Percentiles rank a stretch among this genome's conserved stretches.
These are phyloP conservation scores for Gamarada debralockiae DNA, from an alignment of 495 filamentous ascomycete species.

Conservation along the genomic window DNA sequence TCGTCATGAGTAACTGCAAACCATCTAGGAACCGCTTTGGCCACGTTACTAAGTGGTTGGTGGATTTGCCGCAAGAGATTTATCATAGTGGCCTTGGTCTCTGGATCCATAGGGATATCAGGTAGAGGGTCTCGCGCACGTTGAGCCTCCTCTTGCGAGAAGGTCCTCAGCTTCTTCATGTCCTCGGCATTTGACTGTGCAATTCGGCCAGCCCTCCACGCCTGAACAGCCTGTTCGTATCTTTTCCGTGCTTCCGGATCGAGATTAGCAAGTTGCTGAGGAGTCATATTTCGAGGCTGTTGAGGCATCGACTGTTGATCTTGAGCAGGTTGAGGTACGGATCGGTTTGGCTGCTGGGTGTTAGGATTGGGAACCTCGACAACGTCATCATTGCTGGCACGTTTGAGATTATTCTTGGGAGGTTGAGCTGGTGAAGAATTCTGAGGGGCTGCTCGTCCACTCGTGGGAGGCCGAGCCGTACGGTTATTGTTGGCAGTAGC, in stretches of 20 bases:
- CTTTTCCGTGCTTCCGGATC: conserved; percentile 35
- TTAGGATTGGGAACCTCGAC: conserved; percentile 51
- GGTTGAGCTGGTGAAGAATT: conserved; percentile 23
- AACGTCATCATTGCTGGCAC: conserved; percentile 56
- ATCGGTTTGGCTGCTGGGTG: conserved; percentile 24
- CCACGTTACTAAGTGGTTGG: conserved; percentile 32
- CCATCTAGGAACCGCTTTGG: conserved; percentile 34
- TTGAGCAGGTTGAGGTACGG: conserved; percentile 12
- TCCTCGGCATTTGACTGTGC: neutral
- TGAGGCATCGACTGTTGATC: conserved; percentile 26
- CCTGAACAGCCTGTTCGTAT: conserved; percentile 19
- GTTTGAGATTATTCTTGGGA: conserved; percentile 48
- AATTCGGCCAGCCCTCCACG: conserved; percentile 2
- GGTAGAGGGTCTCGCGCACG: conserved; percentile 19
- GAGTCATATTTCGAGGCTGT: conserved; percentile 30
- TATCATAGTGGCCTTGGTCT: conserved; percentile 31
- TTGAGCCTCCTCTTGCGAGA: conserved; percentile 23
- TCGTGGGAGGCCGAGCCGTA: conserved; percentile 11
- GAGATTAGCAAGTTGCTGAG: conserved; percentile 50
- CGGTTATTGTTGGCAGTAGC: conserved; percentile 6
- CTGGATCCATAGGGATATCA: conserved; percentile 36
- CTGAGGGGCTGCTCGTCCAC: conserved; percentile 13
- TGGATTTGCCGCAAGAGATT: conserved; percentile 29
- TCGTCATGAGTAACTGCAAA: conserved; percentile 40
- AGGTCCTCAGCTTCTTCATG: conserved; percentile 10